Conservation (phyloP, 2,329 filamentous ascomycete species). For the Dactylellina parvicollis region DNA sequence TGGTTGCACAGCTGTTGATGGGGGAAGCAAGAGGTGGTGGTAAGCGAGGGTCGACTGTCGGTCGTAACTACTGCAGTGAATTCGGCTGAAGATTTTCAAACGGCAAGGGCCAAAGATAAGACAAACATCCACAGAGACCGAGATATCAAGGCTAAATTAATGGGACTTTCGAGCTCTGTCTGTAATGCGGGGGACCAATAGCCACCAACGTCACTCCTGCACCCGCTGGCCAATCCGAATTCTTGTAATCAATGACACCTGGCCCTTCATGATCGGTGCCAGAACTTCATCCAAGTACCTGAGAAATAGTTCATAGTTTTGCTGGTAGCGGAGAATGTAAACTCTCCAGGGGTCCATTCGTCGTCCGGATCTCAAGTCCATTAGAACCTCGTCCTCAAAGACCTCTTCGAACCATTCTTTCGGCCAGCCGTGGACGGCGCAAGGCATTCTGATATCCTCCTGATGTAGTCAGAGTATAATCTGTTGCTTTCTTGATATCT, state of each 20-base stretch:
- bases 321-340: neutral
- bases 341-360: neutral
- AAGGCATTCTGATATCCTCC: neutral
- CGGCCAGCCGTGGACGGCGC: neutral
- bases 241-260: conserved; percentile 29
- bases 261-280: neutral
- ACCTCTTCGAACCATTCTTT: neutral
- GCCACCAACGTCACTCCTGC: conserved; percentile 14
- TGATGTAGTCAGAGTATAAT: neutral
- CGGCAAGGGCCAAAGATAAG: neutral
- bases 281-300: neutral
- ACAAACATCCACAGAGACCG: neutral
- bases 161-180: neutral
- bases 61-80: no score
- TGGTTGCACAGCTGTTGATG: neutral
- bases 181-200: neutral
- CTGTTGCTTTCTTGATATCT: no score
- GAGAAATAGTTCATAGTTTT: neutral
- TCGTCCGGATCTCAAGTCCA: neutral
- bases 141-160: neutral
- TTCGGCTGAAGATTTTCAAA: no score
- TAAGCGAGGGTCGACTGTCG: neutral
- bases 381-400: neutral
- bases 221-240: conserved; percentile 36
- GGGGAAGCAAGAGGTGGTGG: neutral